Conservation (phyloP, 2,329 filamentous ascomycete species). For the Penicillium janthinellum region DNA sequence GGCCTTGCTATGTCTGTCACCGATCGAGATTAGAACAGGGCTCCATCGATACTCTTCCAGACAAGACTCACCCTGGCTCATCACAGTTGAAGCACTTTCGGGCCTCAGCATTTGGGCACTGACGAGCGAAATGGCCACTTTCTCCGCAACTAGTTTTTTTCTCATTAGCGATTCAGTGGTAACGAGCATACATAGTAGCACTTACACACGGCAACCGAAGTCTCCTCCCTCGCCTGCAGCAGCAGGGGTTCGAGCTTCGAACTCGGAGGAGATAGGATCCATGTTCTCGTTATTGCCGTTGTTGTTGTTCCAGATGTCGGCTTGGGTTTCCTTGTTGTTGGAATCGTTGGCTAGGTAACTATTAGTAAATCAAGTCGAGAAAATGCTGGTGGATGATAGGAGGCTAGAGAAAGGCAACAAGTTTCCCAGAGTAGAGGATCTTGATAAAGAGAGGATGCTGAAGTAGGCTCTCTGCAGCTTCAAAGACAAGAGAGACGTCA, state of each 20-base stretch:
- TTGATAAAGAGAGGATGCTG: background rate
- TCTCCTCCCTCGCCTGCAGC: constrained; percentile 16
- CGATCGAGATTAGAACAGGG: constrained; percentile 2
- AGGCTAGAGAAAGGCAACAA: background rate
- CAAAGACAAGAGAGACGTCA: background rate
- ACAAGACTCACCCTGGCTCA: constrained; percentile 39
- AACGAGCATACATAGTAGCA: background rate
- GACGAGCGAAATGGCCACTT: constrained; percentile 42
- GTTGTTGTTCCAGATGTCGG: background rate
- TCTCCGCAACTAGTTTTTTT: constrained; percentile 36
- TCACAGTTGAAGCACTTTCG: constrained; percentile 49
- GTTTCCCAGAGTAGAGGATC: too few relatives aligned
- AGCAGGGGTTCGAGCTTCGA: background rate
- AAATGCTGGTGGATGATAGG: background rate
- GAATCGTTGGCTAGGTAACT: background rate
- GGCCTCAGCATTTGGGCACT: constrained; percentile 43
- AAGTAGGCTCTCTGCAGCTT: background rate
- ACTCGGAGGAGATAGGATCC: background rate
- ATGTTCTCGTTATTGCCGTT: background rate
- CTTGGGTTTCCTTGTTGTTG: background rate
- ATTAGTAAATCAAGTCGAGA: background rate
- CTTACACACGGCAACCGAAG: constrained; percentile 42
- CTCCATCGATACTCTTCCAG: background rate
- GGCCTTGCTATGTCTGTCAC: constrained; percentile 43
- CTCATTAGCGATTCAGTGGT: constrained; percentile 11